Conservation (phyloP, 805 yeast species). For the Hanseniaspora pseudoguilliermondii region DNA sequence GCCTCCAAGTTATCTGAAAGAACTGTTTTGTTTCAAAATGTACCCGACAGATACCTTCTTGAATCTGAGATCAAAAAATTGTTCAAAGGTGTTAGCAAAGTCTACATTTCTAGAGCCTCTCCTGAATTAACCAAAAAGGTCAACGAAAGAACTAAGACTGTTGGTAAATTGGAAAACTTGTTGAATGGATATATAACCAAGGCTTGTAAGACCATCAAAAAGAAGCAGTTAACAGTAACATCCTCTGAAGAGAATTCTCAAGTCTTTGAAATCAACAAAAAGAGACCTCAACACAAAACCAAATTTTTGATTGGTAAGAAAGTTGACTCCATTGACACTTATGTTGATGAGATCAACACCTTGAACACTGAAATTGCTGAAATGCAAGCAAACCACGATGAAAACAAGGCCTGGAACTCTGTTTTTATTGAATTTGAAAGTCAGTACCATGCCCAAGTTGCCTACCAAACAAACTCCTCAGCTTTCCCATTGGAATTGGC, state of each 20-base stretch:
- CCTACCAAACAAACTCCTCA: constrained; percentile 48
- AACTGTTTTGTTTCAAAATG: constrained; percentile 72
- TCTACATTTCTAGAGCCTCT: constrained; percentile 61
- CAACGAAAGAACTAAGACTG: constrained; percentile 45
- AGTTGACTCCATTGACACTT: constrained; percentile 48
- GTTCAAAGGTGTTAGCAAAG: constrained; percentile 69
- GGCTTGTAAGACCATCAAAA: constrained; percentile 53
- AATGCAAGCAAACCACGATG: constrained; percentile 39
- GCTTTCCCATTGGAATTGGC: constrained; percentile 53
- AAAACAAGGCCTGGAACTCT: constrained; percentile 56
- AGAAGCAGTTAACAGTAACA: constrained; percentile 38
- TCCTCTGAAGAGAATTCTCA: constrained; percentile 7
- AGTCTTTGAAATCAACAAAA: constrained; percentile 45
- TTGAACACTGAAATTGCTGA: constrained; percentile 44
- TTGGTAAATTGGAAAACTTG: constrained; percentile 52
- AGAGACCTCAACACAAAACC: constrained; percentile 49
- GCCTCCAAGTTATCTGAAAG: constrained; percentile 63
- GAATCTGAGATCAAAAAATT: constrained; percentile 61
- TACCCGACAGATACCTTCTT: constrained; percentile 60
- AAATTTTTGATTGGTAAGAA: constrained; percentile 40
- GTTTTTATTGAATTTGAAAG: constrained; percentile 67
- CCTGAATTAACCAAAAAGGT: constrained; percentile 44
- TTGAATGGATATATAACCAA: constrained; percentile 42
- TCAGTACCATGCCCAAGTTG: constrained; percentile 64
- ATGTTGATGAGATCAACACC: constrained; percentile 44